Evolutionary conservation across 805 yeast genomes (phyloP), one percentile per base, ranked within the genome.

Genomic region (Candida hungchunana): DNA sequence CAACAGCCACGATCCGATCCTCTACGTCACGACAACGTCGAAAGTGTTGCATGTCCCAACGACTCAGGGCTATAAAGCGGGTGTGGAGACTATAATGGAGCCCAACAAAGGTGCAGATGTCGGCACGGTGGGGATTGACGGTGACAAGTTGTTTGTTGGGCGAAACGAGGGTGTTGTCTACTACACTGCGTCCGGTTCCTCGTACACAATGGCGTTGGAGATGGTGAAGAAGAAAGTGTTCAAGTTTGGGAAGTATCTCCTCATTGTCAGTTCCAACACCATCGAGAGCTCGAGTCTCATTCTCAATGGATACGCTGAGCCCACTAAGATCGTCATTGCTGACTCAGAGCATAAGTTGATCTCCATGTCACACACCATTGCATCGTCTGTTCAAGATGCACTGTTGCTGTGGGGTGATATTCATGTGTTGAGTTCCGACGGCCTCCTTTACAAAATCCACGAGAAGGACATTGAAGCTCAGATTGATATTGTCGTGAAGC

Each of bases 11-110:
- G 69, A 68, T 12, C 69, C 73, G 2, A 60, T 73, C 21, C 60
- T 88, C 12, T 88, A 74, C 54, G 82, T 85, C 14, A 68, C 90
- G 1, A 83, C 97, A 0, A 78, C 93, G 0, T 74, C 82, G 12
- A 79, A 73, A 45, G 70, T 88, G 1, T 56, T 87, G 31, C 72
- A 88, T 0, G 75, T 88, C 9, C 71, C 79, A 11, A 87, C 96
- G 0, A 71, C 79, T 1, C 95, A 96, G 0, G 69, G 86, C 52
- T 83, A 82, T 55, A 77, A 76, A 32, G 85, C 89, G 0, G 73
- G 74, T 36, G 80, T 83, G 1, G 71, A 66, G 24, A 46, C 58
- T 4, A 50, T 69, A 0, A 53, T 77, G n/a, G 79, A 75, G 24
- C 49, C 56, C 6, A 31, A 50, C 1, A 51, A 56, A 23, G 82